Evolutionary conservation across 352 stramenopile genomes (phyloP).

Genomic region (Plasmopara viticola): DNA sequence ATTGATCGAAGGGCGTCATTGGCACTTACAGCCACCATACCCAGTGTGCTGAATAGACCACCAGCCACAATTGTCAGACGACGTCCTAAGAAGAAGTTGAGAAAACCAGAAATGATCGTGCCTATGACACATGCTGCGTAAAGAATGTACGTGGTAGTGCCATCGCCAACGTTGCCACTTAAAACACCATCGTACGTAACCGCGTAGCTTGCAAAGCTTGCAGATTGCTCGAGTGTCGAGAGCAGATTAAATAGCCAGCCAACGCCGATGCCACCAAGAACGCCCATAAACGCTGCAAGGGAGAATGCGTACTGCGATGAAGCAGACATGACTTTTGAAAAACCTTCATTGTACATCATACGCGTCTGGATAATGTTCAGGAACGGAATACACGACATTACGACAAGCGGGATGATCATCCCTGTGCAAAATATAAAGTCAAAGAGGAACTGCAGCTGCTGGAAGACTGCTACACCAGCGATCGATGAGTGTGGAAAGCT

Average conservation of each 20-base stretch:
- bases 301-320: conserved; percentile 78
- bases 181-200: conserved; percentile 51
- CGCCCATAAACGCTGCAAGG: conserved; percentile 55
- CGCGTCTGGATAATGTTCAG: conserved; percentile 76
- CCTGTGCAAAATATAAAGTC: conserved; percentile 67
- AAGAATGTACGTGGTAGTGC: conserved; percentile 51
- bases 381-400: conserved; percentile 70
- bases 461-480: conserved; percentile 42
- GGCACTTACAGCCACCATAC: conserved; percentile 56
- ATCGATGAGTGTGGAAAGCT: conserved; percentile 59
- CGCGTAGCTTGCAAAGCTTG: conserved; percentile 64
- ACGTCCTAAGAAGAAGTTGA: conserved; percentile 59
- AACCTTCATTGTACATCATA: conserved; percentile 86
- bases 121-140: conserved; percentile 44
- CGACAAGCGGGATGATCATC: conserved; percentile 57
- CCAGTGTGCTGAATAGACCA: conserved; percentile 54
- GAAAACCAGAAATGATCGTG: conserved; percentile 41
- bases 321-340: conserved; percentile 73
- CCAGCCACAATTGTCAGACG: conserved; percentile 54
- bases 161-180: conserved; percentile 44
- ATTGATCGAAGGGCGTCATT: conserved; percentile 40
- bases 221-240: conserved; percentile 53
- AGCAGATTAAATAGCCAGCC: conserved; percentile 68
- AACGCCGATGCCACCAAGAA: conserved; percentile 50
- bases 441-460: conserved; percentile 75